Base-by-base conservation (phyloP, 306 rosid genomes). In the Cucumis melo region DNA sequence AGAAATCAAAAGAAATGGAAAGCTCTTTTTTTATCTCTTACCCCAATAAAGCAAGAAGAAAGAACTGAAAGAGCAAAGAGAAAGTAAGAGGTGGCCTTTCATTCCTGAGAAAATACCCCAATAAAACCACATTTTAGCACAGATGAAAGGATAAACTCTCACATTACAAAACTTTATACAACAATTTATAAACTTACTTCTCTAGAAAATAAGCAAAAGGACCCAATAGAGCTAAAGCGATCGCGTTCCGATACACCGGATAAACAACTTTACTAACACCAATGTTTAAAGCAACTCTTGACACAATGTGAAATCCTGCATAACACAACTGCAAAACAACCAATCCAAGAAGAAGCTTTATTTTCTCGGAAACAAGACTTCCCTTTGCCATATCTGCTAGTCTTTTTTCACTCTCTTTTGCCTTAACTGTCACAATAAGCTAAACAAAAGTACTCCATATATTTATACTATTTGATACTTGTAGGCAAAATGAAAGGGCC, bases 271-370 rank as follows among this genome's bases (percentile, higher is more conserved):
- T 76, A 85, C 96, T 88, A 53, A 90, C 88, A 53, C 96, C 96
- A 56, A 90, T 90, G 82, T 88, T 88, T 14, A 90, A 81, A 50
- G 96, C 93, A 80, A 88, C 82, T 85, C 92, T 82, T 29, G 92
- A 88, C 36, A 90, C 96, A 75, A 90, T 86, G 83, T 88, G 96
- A 80, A 84, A 88, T 62, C 96, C 96, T 76, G 96, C 87, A 90
- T 81, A 90, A 82, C 91, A 84, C 29, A 90, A 74, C 63, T 90
- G 96, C 68, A 88, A 79, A 63, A 77, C 76, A 76, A 88, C 74
- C 66, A 90, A 74, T 73, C 88, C 91, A 73, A 80, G 80, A 80
- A 88, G 76, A 65, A 90, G 91, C 80, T 87, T 87, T 77, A 78
- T 74, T 81, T 90, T 90, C 42, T 88, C 87, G 61, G 86, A 80